Conservation (phyloP, 225 moss, liverwort and hornwort genomes). For the Straminergon stramineum region DNA sequence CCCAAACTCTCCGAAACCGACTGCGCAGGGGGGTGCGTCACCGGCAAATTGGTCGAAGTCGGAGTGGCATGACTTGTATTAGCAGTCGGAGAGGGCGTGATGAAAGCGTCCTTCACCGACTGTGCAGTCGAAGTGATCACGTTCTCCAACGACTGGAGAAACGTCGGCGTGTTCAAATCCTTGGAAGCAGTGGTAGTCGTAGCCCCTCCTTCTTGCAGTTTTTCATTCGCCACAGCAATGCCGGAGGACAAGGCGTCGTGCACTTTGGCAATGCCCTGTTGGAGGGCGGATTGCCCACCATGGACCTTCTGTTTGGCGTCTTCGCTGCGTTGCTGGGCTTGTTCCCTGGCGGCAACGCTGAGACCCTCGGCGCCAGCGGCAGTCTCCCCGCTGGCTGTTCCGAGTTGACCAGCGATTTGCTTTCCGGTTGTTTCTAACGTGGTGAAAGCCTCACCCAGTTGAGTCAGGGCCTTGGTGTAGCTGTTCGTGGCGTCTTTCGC, state of each 20-base stretch:
- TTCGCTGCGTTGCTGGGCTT: conserved; percentile 13
- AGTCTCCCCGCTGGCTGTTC: neutral
- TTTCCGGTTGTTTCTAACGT: conserved; percentile 3
- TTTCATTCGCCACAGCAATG: conserved; percentile 21
- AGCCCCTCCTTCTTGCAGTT: conserved; percentile 5
- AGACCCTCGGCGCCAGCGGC: conserved; percentile 1
- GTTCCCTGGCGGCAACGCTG: conserved; percentile 11
- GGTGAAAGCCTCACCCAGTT: conserved; percentile 14
- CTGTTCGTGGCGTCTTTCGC: conserved; percentile 28
- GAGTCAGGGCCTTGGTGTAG: conserved; percentile 20
- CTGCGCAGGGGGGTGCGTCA: conserved; percentile 28
- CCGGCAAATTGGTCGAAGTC: conserved; percentile 17
- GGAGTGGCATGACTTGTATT: conserved; percentile 10
- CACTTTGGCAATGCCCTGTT: conserved; percentile 28
- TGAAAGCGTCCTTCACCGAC: conserved; percentile 27
- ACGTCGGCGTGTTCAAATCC: neutral
- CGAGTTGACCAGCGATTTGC: conserved; percentile 2
- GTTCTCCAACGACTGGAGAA: conserved; percentile 28
- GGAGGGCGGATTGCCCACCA: conserved; percentile 20
- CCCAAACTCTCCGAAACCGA: conserved; percentile 23
- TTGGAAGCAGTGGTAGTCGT: neutral
- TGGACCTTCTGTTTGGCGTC: conserved; percentile 3
- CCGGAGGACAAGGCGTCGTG: conserved; percentile 25
- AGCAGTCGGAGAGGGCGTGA: conserved; percentile 15
- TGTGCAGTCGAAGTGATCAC: conserved; percentile 18